Evolutionary conservation across 1,284 basidiomycete genomes (phyloP).

Genomic region (Clitocybe nebularis): DNA sequence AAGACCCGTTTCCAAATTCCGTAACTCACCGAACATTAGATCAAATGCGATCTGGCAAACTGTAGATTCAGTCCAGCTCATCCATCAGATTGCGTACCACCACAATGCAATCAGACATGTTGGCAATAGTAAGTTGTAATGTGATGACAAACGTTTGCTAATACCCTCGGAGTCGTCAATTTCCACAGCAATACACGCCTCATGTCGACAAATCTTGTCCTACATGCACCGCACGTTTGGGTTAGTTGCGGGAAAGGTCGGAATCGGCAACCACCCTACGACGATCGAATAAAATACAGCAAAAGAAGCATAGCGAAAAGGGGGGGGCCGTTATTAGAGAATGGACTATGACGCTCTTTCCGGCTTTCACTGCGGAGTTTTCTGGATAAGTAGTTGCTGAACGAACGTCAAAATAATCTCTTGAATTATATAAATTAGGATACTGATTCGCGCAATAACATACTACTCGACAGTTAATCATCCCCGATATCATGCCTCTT

Average conservation of each 20-base stretch:
- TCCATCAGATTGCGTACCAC: conserved; percentile 44
- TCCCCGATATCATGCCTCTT: conserved; percentile 80
- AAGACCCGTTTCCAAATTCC: too few relatives aligned
- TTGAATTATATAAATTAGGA: conserved; percentile 7
- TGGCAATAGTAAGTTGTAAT: conserved; percentile 66
- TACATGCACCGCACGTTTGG: conserved; percentile 21
- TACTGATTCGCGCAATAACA: conserved; percentile 12
- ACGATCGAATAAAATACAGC: too few relatives aligned
- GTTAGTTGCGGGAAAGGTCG: background rate
- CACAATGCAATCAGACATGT: conserved; percentile 51
- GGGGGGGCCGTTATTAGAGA: conserved; percentile 2
- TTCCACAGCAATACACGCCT: conserved; percentile 63
- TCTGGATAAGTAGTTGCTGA: too few relatives aligned
- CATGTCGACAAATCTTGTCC: conserved; percentile 47
- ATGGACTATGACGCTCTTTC: conserved; percentile 7
- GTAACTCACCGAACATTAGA: conserved; percentile 33
- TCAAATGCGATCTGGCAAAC: conserved; percentile 53
- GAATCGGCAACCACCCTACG: too few relatives aligned
- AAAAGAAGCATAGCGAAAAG: too few relatives aligned
- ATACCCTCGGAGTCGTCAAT: conserved; percentile 48
- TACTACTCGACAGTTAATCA: conserved; percentile 37
- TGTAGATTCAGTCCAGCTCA: conserved; percentile 69
- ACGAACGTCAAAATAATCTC: conserved; percentile 13
- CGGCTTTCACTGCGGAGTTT: conserved; percentile 1
- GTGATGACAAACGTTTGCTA: conserved; percentile 15